Base-by-base conservation (phyloP, 345 rosid genomes). In the Bruguiera gymnorhiza region DNA sequence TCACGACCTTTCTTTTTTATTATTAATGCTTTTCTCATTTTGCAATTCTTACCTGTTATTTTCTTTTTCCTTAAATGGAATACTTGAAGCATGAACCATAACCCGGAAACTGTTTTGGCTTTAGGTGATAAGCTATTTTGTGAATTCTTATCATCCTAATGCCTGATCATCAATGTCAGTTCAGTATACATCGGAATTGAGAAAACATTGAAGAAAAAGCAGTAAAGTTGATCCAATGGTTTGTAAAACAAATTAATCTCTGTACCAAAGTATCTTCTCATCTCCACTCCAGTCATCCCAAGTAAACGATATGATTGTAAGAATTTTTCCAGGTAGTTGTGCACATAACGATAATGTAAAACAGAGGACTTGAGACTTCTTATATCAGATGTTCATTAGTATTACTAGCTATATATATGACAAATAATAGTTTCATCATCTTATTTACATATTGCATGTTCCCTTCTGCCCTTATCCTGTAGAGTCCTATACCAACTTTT, bases 151-250 rank as follows among this genome's bases (percentile, higher is more conserved):
- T 30, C 29, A 36, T 24, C 66, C 16, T 53, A 31, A 63, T 61
- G 21, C 31, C 10, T 34, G 59, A 60, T 62, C 65, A 71, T 31
- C 62, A 27, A 43, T 81, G 75, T 27, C 29, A 27, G 29, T 27
- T 27, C 29, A 27, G 29, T 27, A 27, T 27, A 27, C 74, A 62
- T 78, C 69, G 85, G 83, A 64, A 76, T 63, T 79, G 68, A 73
- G 82, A 81, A 66, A 79, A 68, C 76, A 29, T 65, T 72, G 70
- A 78, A 66, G 84, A 83, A 52, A 84, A 77, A 78, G 88, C 86
- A 26, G 63, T 67, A 68, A 86, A 86, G 79, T 76, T 95, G 79
- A 84, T 88, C 91, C 66, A 87, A 81, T 83, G 97, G 97, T 72
- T 78, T 95, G 71, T 97, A 92, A 80, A 68, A 70, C 68, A 87